Conservation (phyloP, 805 yeast genomes). For the Kazachstania kunashirensis region DNA sequence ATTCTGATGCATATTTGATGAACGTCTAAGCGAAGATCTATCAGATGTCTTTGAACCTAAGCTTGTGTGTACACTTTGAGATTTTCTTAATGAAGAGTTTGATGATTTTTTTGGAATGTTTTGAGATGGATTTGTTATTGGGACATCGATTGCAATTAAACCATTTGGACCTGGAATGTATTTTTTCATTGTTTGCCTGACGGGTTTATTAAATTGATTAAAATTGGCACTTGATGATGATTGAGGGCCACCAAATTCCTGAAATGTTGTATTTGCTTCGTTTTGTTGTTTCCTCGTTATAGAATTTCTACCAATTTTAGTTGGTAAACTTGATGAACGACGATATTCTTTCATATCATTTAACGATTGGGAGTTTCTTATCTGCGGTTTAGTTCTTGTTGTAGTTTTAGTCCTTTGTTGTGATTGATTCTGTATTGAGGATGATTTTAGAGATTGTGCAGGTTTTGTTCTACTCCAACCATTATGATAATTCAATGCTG, state of each 20-base stretch:
- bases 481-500: neutral
- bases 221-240: slow-evolving; percentile 2
- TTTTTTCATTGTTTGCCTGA: slow-evolving; percentile 41
- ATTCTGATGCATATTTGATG: neutral
- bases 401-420: neutral
- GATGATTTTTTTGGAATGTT: neutral
- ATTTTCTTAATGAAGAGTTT: neutral
- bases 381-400: neutral
- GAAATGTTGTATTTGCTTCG: slow-evolving; percentile 27
- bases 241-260: slow-evolving; percentile 28
- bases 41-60: neutral
- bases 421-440: neutral
- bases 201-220: neutral
- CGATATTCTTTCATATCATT: slow-evolving; percentile 1
- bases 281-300: slow-evolving; percentile 3
- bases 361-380: neutral
- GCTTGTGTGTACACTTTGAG: neutral
- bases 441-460: neutral
- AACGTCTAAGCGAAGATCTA: neutral
- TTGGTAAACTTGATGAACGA: slow-evolving; percentile 15
- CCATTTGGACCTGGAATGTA: slow-evolving; percentile 72
- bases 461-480: neutral
- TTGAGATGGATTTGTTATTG: slow-evolving; percentile 25
- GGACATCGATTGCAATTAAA: slow-evolving; percentile 58
- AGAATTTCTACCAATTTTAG: slow-evolving; percentile 4